Conservation (phyloP, 2,329 filamentous ascomycete species). For the Aspergillus aculeatinus region DNA sequence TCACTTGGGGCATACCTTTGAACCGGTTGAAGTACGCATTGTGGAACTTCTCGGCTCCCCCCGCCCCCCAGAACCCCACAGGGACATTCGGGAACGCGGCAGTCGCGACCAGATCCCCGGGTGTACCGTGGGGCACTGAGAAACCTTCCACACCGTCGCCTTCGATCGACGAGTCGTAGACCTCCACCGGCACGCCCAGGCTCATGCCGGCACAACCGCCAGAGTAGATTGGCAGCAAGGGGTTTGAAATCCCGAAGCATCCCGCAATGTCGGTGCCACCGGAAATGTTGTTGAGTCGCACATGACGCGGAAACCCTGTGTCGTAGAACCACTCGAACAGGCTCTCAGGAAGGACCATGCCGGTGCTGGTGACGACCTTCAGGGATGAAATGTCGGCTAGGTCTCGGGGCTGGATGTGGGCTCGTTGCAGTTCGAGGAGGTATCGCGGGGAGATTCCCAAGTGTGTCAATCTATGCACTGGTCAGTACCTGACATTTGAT, state of each 20-base stretch:
- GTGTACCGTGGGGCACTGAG: slow-evolving; percentile 61
- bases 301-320: slow-evolving; percentile 63
- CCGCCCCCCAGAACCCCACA: slow-evolving; percentile 59
- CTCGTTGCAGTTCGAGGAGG: slow-evolving; percentile 69
- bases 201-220: slow-evolving; percentile 57
- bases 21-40: slow-evolving; percentile 60
- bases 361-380: slow-evolving; percentile 66
- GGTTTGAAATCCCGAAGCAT: slow-evolving; percentile 55
- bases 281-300: slow-evolving; percentile 71
- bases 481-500: background rate
- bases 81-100: slow-evolving; percentile 74
- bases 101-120: slow-evolving; percentile 73
- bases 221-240: slow-evolving; percentile 64
- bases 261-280: slow-evolving; percentile 71
- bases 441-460: slow-evolving; percentile 76
- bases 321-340: slow-evolving; percentile 81
- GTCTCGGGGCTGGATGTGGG: slow-evolving; percentile 60
- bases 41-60: slow-evolving; percentile 56
- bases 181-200: slow-evolving; percentile 55
- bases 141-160: slow-evolving; percentile 50
- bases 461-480: slow-evolving; percentile 57
- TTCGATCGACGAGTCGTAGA: slow-evolving; percentile 58
- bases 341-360: slow-evolving; percentile 76
- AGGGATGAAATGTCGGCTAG: slow-evolving; percentile 64
- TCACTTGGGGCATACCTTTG: slow-evolving; percentile 32